Conservation (phyloP, 176 grass and related monocot species). For the Alloteropsis semialata region DNA sequence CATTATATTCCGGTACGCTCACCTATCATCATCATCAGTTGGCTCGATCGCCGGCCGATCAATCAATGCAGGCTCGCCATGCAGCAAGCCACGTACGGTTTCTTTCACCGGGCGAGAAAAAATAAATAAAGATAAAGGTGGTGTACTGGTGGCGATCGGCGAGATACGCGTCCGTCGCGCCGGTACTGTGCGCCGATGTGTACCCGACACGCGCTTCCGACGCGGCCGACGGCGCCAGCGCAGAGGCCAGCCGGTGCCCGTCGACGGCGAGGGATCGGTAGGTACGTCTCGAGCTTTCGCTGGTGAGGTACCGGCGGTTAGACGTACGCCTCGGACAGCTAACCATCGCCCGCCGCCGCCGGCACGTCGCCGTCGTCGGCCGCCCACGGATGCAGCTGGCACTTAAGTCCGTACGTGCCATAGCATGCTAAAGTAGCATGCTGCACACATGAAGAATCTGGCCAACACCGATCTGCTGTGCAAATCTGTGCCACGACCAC, state of each 20-base stretch:
- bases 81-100: not conserved
- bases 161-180: not conserved
- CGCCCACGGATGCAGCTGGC: too few species aligned
- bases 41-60: not conserved
- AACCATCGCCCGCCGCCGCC: too few species aligned
- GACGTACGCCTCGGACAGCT: conserved; percentile 29
- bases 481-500: too few species aligned
- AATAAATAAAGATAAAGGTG: too few species aligned
- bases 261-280: not conserved
- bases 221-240: conserved; percentile 23
- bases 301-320: not conserved
- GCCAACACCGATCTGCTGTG: too few species aligned
- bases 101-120: not conserved
- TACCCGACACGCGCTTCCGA: not conserved
- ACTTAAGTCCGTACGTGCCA: too few species aligned
- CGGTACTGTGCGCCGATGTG: conserved; percentile 8
- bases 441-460: too few species aligned
- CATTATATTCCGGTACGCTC: not conserved
- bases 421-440: too few species aligned
- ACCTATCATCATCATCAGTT: not conserved
- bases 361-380: too few species aligned
- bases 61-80: not conserved
- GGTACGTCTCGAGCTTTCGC: conserved; percentile 11
- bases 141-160: not conserved
- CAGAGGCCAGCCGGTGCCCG: not conserved